Conservation (phyloP, 2,329 filamentous ascomycete species). For the Parascedosporium putredinis region DNA sequence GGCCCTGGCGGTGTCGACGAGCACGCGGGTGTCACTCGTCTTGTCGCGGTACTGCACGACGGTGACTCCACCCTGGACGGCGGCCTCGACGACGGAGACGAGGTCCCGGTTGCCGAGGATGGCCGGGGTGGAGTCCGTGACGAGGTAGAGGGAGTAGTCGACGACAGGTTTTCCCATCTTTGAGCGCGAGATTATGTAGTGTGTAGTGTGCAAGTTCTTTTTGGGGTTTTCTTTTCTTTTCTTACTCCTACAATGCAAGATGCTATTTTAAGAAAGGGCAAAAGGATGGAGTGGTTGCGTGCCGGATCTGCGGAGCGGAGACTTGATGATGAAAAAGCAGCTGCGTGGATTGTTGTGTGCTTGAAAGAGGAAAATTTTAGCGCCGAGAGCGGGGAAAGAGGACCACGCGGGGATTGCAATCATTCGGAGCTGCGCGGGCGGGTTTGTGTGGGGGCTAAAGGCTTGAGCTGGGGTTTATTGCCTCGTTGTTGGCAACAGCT, state of each 20-base stretch:
- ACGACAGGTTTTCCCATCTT: background rate
- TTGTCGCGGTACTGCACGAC: conserved; percentile 91
- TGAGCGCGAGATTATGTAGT: background rate
- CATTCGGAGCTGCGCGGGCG: background rate
- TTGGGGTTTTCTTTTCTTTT: background rate
- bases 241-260: too few species aligned
- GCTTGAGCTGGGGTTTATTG: too few species aligned
- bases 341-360: too few species aligned
- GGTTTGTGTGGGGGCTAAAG: too few species aligned
- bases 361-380: too few species aligned
- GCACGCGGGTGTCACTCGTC: conserved; percentile 58
- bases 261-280: too few species aligned
- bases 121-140: conserved; percentile 83
- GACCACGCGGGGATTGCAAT: too few species aligned
- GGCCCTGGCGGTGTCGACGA: conserved; percentile 59
- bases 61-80: conserved; percentile 70
- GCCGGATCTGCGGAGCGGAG: background rate
- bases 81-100: conserved; percentile 61
- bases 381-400: background rate
- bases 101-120: conserved; percentile 67
- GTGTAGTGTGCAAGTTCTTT: background rate
- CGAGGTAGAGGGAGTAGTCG: conserved; percentile 79
- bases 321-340: background rate
- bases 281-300: too few species aligned
- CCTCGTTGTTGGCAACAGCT: too few species aligned